phyloP scores from a whole-genome alignment of 2,329 filamentous ascomycete genomes.

The Metarhizium robertsii region DNA sequence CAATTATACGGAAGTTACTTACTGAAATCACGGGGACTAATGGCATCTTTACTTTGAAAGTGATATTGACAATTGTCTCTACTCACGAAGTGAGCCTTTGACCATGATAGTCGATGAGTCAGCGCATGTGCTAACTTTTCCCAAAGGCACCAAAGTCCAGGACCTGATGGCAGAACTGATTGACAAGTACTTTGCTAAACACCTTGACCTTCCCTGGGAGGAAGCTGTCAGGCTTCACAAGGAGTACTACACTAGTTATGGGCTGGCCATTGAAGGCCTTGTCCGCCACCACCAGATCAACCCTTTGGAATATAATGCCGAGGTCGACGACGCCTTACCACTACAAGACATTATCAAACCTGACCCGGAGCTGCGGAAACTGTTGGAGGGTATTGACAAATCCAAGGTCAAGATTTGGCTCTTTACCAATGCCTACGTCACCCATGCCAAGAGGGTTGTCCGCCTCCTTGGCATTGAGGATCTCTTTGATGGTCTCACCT shows the following conservation, averaged over 20 bases:
- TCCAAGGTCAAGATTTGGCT: constrained; percentile 85
- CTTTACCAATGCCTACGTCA: constrained; percentile 93
- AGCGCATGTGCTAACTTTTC: constrained; percentile 2
- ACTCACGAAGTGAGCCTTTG: constrained; percentile 62
- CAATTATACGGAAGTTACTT: neutral
- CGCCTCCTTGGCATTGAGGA: constrained; percentile 74
- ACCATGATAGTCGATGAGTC: neutral
- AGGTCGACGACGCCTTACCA: constrained; percentile 91
- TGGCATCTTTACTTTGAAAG: constrained; percentile 38
- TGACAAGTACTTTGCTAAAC: constrained; percentile 50
- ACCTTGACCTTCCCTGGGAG: constrained; percentile 63
- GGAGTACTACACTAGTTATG: constrained; percentile 93
- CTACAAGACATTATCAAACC: constrained; percentile 77
- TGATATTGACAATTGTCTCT: constrained; percentile 98
- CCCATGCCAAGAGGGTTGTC: constrained; percentile 74
- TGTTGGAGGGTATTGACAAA: constrained; percentile 76
- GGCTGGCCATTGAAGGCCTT: constrained; percentile 91
- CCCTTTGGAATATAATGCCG: constrained; percentile 83
- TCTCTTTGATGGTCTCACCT: constrained; percentile 90
- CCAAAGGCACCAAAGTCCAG: constrained; percentile 64
- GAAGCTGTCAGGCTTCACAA: constrained; percentile 81
- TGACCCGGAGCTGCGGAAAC: constrained; percentile 59
- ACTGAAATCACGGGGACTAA: neutral
- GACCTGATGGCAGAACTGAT: constrained; percentile 85
- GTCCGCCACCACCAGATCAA: constrained; percentile 93